Conservation (phyloP, 371 early-diverging fungal genomes). For the Apophysomyces variabilis region DNA sequence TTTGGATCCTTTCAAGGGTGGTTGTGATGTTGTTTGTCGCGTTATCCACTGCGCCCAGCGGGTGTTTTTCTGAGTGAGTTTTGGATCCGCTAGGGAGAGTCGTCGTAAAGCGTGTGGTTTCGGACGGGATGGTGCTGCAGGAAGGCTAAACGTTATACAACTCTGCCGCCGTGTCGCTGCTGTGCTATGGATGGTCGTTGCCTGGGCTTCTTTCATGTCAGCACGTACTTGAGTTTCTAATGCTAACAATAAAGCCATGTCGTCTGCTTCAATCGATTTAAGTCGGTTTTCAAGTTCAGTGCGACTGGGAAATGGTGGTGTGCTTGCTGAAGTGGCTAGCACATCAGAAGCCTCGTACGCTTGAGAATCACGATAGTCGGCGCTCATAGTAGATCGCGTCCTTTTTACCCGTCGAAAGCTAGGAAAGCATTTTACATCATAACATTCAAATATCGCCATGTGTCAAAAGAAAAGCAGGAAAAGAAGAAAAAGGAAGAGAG, state of each 20-base stretch:
- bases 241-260: constrained; percentile 39
- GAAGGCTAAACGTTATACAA: constrained; percentile 35
- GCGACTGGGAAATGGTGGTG: background rate
- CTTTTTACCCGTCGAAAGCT: background rate
- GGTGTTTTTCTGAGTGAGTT: background rate
- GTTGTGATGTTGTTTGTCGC: background rate
- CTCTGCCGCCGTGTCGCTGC: constrained; percentile 9
- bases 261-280: constrained; percentile 27
- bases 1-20: constrained; percentile 26
- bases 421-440: background rate
- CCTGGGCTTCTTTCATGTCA: constrained; percentile 25
- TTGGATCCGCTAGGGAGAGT: constrained; percentile 3
- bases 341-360: background rate
- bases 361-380: background rate
- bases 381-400: background rate
- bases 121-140: constrained; percentile 23
- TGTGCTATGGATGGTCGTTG: background rate
- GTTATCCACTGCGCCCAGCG: constrained; percentile 2
- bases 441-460: background rate
- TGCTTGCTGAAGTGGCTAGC: no score
- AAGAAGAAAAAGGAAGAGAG: constrained; percentile 1
- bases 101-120: constrained; percentile 7
- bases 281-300: constrained; percentile 26
- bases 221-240: constrained; percentile 42
- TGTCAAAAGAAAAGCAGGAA: constrained; percentile 3